Percentiles rank a stretch among this genome's conserved stretches.
Evolutionary conservation across 176 grass and related monocot species (phyloP).

Genomic region (Lolium multiflorum): DNA sequence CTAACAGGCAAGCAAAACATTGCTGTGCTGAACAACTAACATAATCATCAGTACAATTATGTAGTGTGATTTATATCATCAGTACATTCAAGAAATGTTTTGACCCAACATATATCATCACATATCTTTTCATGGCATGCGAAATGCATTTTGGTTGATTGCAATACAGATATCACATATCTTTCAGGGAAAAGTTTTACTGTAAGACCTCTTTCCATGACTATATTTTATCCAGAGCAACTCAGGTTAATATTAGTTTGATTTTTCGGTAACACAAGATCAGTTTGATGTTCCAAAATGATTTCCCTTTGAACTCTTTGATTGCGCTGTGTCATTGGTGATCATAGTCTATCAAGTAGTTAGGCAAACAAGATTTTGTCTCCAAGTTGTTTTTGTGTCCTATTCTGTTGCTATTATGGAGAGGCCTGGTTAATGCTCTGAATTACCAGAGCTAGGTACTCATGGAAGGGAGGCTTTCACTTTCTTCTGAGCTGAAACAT

Average conservation of each 20-base stretch:
- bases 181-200: background rate
- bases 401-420: background rate
- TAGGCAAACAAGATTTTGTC: background rate
- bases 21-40: conserved; percentile 19
- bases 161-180: background rate
- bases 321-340: background rate
- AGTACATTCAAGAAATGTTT: background rate
- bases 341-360: conserved; percentile 12
- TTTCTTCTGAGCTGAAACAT: background rate
- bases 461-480: background rate
- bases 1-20: conserved; percentile 17
- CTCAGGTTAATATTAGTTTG: background rate
- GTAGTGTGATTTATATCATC: background rate
- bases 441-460: background rate
- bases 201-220: conserved; percentile 10
- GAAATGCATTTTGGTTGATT: background rate
- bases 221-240: conserved; percentile 4
- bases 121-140: background rate
- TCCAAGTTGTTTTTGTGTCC: background rate
- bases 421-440: background rate
- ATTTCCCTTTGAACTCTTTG: conserved; percentile 17
- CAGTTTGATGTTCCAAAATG: background rate
- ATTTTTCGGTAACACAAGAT: background rate
- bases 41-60: conserved; percentile 19
- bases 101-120: background rate